Conservation (phyloP, 1,284 basidiomycete genomes). For the Omphalotus olearius region DNA sequence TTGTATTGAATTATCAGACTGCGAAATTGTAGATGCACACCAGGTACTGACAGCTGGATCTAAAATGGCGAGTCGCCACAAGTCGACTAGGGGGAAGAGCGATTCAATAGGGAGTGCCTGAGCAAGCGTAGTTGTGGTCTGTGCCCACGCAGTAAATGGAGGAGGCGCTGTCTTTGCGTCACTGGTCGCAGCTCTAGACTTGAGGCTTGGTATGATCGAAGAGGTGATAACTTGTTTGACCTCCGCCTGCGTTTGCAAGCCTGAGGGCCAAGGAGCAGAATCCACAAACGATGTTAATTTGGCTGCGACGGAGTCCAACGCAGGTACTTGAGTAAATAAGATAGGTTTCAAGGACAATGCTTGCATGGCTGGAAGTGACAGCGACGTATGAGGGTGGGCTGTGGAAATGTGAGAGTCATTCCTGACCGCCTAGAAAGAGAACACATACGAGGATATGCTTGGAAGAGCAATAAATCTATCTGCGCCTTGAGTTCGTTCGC, state of each 20-base stretch:
- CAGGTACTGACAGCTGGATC: conserved; percentile 54
- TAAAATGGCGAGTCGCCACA: conserved; percentile 79
- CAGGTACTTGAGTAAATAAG: conserved; percentile 67
- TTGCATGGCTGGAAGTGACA: conserved; percentile 60
- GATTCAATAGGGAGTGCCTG: conserved; percentile 48
- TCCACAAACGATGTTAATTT: conserved; percentile 69
- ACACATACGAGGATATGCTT: conserved; percentile 74
- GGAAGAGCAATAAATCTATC: conserved; percentile 67
- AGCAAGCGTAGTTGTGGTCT: conserved; percentile 43
- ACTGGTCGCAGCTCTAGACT: conserved; percentile 36
- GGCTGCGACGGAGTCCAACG: conserved; percentile 55
- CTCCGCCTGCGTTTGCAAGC: conserved; percentile 31
- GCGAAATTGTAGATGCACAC: conserved; percentile 31
- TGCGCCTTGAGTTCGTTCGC: conserved; percentile 62
- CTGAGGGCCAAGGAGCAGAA: conserved; percentile 28
- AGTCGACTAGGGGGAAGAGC: conserved; percentile 79
- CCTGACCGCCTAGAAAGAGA: conserved; percentile 10
- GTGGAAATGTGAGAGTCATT: conserved; percentile 5
- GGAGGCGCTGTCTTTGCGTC: conserved; percentile 23
- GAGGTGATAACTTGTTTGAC: conserved; percentile 46
- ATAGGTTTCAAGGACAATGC: conserved; percentile 73
- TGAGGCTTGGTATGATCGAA: conserved; percentile 64
- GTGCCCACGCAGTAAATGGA: conserved; percentile 42
- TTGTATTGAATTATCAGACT: conserved; percentile 33
- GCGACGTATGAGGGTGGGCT: conserved; percentile 74